Evolutionary conservation across 2,329 filamentous ascomycete genomes (phyloP).

Genomic region (Diaporthe longicolla): DNA sequence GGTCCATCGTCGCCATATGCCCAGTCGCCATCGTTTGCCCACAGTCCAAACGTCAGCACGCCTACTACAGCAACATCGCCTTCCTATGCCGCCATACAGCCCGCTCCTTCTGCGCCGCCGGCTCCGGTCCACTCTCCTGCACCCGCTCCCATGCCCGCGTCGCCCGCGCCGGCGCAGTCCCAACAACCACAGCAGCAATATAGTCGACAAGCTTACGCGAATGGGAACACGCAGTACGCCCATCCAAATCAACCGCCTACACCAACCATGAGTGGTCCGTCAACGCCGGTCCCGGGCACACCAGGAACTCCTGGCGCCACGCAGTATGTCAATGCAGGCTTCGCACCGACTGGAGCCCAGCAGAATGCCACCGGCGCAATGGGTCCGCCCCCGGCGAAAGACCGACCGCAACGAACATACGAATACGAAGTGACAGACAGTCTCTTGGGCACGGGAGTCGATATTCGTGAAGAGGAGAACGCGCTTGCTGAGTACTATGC

Average conservation of each 20-base stretch:
- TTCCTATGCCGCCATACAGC: conserved; percentile 51
- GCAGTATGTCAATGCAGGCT: conserved; percentile 32
- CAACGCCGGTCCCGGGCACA: conserved; percentile 28
- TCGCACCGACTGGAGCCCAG: conserved; percentile 43
- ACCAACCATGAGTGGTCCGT: conserved; percentile 32
- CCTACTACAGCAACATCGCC: conserved; percentile 53
- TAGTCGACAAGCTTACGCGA: conserved; percentile 44
- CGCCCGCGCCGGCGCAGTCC: conserved; percentile 12
- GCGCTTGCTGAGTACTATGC: conserved; percentile 79
- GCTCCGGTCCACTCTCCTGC: conserved; percentile 40
- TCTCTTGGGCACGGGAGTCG: conserved; percentile 86
- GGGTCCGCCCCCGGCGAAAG: conserved; percentile 73
- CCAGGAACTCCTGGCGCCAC: conserved; percentile 38
- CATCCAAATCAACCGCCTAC: conserved; percentile 30
- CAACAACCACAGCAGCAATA: conserved; percentile 47
- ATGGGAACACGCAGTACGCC: conserved; percentile 45
- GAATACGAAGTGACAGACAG: conserved; percentile 87
- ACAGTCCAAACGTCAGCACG: conserved; percentile 35
- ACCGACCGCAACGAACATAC: conserved; percentile 73
- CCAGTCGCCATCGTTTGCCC: conserved; percentile 25
- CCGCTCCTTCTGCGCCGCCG: conserved; percentile 45
- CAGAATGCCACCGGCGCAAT: conserved; percentile 60
- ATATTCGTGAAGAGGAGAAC: conserved; percentile 88
- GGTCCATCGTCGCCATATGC: conserved; percentile 33
- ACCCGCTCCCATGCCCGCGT: neutral